Percentiles rank a stretch among this genome's conserved stretches.
Conservation (phyloP, 106 monocot species). For the Platanthera guangdongensis region DNA sequence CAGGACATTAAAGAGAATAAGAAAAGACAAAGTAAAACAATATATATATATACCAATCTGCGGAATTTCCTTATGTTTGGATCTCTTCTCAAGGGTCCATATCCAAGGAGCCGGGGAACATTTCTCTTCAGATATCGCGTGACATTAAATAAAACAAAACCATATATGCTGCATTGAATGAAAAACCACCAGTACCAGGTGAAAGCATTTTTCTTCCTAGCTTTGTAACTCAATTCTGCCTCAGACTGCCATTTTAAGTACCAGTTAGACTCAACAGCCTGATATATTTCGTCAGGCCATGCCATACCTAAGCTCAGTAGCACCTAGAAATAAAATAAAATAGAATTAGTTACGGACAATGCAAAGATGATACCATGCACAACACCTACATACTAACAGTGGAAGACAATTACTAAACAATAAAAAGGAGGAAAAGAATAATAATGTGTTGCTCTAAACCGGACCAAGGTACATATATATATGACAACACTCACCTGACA, state of each 20-base stretch:
- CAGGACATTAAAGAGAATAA: background rate
- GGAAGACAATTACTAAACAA: too few relatives aligned
- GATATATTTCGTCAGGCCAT: conserved; percentile 84
- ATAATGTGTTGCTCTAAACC: too few relatives aligned
- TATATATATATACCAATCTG: conserved; percentile 49
- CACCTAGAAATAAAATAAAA: conserved; percentile 32
- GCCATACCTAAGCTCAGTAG: conserved; percentile 76
- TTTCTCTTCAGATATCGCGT: conserved; percentile 39
- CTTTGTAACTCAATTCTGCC: conserved; percentile 56
- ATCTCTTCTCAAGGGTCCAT: conserved; percentile 66
- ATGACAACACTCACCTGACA: too few relatives aligned
- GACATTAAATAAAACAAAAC: conserved; percentile 52
- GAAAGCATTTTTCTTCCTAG: conserved; percentile 39
- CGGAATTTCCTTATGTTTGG: conserved; percentile 66
- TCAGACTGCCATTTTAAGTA: conserved; percentile 83
- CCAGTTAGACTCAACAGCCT: conserved; percentile 78
- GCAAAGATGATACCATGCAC: too few relatives aligned
- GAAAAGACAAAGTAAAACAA: background rate
- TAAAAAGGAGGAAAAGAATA: too few relatives aligned
- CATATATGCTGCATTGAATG: conserved; percentile 50
- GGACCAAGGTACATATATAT: too few relatives aligned
- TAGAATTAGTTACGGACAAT: background rate
- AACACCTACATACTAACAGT: too few relatives aligned
- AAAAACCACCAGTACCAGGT: conserved; percentile 68
- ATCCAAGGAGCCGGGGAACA: conserved; percentile 52